Percentiles rank a stretch among this genome's conserved stretches.
Conservation (phyloP, 2,329 filamentous ascomycete genomes). For the Neofusicoccum umdonicola region DNA sequence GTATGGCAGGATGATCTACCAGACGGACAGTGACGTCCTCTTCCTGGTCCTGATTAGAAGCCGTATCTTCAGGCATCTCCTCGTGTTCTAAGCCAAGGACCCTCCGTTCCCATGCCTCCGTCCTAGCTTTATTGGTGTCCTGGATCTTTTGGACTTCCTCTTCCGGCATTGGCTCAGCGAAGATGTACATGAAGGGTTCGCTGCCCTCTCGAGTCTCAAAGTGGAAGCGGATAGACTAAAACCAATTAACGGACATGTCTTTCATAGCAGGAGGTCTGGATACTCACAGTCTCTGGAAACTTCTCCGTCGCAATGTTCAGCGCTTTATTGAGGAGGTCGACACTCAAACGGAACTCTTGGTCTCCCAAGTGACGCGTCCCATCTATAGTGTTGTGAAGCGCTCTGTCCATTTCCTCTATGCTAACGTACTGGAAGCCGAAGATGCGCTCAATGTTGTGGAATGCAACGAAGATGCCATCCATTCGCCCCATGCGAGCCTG, state of each 20-base stretch:
- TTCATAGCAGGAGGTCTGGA: not conserved
- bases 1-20: not conserved
- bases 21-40: constrained; percentile 22
- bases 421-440: constrained; percentile 97
- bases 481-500: constrained; percentile 97
- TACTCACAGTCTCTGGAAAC: constrained; percentile 63
- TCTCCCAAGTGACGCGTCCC: constrained; percentile 60
- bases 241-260: constrained; percentile 17
- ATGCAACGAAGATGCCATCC: constrained; percentile 98
- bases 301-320: constrained; percentile 70
- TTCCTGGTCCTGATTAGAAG: constrained; percentile 23
- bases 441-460: constrained; percentile 89
- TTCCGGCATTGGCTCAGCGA: constrained; percentile 78
- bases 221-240: constrained; percentile 69
- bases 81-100: constrained; percentile 49
- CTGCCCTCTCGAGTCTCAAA: constrained; percentile 69
- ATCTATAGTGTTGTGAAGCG: constrained; percentile 66
- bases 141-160: constrained; percentile 74
- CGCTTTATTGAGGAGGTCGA: constrained; percentile 75
- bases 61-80: constrained; percentile 1
- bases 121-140: constrained; percentile 59
- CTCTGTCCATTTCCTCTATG: constrained; percentile 81
- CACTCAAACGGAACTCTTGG: constrained; percentile 78
- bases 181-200: constrained; percentile 78
- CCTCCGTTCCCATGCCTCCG: constrained; percentile 66